Evolutionary conservation across 345 rosid genomes (phyloP).

Genomic region (Murraya paniculata): DNA sequence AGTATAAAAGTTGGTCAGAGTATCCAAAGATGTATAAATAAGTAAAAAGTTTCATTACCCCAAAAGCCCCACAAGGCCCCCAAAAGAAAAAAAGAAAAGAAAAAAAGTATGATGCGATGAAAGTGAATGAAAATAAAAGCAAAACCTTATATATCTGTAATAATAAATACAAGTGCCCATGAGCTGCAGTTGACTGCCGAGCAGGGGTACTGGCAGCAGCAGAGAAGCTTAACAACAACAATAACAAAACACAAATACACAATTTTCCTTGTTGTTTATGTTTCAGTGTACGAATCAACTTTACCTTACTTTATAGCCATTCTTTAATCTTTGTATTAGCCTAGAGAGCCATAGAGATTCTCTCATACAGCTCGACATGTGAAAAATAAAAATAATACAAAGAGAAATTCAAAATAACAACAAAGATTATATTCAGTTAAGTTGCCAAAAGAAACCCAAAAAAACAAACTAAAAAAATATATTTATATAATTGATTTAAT

Average conservation of each 20-base stretch:
- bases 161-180: constrained; percentile 26
- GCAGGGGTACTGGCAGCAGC: neutral
- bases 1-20: constrained; percentile 30
- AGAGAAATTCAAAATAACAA: neutral
- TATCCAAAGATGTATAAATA: constrained; percentile 26
- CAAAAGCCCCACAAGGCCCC: constrained; percentile 1
- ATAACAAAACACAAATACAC: neutral
- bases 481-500: neutral
- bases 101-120: neutral
- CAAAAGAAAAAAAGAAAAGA: neutral
- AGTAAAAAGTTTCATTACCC: neutral
- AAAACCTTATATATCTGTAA: neutral
- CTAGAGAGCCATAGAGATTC: constrained; percentile 45
- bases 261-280: constrained; percentile 17
- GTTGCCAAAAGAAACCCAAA: neutral
- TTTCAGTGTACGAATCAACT: constrained; percentile 23
- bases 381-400: constrained; percentile 6
- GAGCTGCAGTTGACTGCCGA: neutral
- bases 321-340: constrained; percentile 1
- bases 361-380: constrained; percentile 30
- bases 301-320: neutral
- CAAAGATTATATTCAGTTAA: constrained; percentile 23
- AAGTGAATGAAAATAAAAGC: neutral
- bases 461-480: neutral
- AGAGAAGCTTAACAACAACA: neutral